Base-by-base conservation (phyloP, 2,329 filamentous ascomycete genomes). In the Cyclaneusma minus region DNA sequence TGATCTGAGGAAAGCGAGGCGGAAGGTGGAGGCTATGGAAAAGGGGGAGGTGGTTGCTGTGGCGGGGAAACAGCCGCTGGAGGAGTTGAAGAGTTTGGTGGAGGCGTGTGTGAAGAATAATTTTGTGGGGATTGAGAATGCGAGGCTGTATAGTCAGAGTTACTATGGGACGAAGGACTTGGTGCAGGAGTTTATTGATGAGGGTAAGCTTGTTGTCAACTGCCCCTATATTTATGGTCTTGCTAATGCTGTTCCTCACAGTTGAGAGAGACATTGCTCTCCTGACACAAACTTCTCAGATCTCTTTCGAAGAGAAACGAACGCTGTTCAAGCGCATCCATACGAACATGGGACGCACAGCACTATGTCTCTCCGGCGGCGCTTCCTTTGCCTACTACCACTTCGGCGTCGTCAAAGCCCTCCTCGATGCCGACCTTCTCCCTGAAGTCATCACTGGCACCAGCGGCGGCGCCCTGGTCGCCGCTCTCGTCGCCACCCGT, bases 41-140 rank as follows among this genome's bases (percentile, higher is more conserved):
- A 45, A 48, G 7, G 47, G 45, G 17, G 53, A 64, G 39, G 50
- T 47, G n/a, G 31, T 40, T 16, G 63, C 74, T 0, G 58, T 83
- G 3, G n/a, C n/a, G n/a, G n/a, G n/a, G n/a, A n/a, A n/a, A n/a
- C n/a, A n/a, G n/a, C n/a, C n/a, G n/a, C n/a, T n/a, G n/a, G 77
- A 87, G 35, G 82, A 89, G 29, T 60, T 98, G 29, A 76, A 73
- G 34, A 64, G 65, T 1, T 54, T 95, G 32, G 59, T 91, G 12
- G 83, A 93, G 55, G 82, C 81, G 9, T 95, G 85, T 47, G 78
- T 94, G 41, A 98, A 94, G 64, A 92, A 85, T 52, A 95, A 98
- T 47, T 98, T 95, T 52, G 83, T 82, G 11, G 89, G 89, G 0
- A 75, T 93, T 9, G 89, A 98, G 51, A 95, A 93, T 42, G 73